phyloP scores from a whole-genome alignment of 2,329 filamentous ascomycete species.

The Coleophoma cylindrospora region DNA sequence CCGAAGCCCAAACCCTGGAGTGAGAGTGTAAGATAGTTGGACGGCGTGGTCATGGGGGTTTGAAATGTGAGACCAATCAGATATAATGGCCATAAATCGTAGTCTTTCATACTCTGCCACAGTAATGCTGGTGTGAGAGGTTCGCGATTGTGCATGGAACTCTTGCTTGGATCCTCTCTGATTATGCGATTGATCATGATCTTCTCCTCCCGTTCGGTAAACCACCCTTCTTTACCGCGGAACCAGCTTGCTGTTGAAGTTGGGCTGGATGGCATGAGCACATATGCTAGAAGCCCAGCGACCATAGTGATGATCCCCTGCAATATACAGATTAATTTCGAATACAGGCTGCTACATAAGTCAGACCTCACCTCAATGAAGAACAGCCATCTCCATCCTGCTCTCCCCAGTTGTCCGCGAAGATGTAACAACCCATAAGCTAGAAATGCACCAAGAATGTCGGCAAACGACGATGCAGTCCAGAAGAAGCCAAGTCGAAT shows the following conservation, averaged over 20 bases:
- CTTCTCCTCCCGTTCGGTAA: conserved; percentile 52
- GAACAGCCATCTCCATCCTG: conserved; percentile 35
- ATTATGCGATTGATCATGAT: conserved; percentile 58
- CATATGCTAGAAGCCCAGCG: conserved; percentile 13
- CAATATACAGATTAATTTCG: conserved; percentile 7
- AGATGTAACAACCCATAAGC: conserved; percentile 21
- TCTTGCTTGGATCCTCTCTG: conserved; percentile 43
- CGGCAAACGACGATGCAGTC: conserved; percentile 14
- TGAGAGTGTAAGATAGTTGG: conserved; percentile 53
- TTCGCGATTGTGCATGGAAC: conserved; percentile 44
- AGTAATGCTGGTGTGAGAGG: conserved; percentile 37
- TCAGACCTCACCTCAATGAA: conserved; percentile 10
- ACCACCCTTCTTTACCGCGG: conserved; percentile 56
- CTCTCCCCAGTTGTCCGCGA: conserved; percentile 12
- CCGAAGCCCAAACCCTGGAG: conserved; percentile 52
- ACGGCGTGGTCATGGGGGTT: conserved; percentile 43
- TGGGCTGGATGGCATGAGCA: conserved; percentile 20
- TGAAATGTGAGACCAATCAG: conserved; percentile 38
- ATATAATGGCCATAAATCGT: conserved; percentile 47
- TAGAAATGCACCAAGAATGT: conserved; percentile 17
- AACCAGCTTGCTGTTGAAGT: conserved; percentile 41
- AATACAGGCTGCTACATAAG: conserved; percentile 13
- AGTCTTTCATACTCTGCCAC: conserved; percentile 42
- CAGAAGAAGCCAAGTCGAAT: conserved; percentile 20
- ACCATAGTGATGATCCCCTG: conserved; percentile 22